Evolutionary conservation across 208 protist species (phyloP), one percentile per base, ranked within the genome.

Genomic region (Jaenimonas drosophilae): DNA sequence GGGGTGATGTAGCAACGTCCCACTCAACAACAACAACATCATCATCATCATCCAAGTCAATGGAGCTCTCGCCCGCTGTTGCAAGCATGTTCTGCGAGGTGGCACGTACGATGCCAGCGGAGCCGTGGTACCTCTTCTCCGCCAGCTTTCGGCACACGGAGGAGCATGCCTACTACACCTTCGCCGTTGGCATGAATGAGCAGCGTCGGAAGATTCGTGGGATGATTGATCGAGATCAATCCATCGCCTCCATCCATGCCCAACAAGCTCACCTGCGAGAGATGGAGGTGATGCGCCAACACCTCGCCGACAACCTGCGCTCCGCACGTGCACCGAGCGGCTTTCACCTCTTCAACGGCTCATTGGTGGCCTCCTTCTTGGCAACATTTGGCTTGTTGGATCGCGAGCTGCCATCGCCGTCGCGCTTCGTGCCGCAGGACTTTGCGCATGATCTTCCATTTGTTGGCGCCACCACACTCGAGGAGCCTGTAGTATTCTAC

Each of bases 81-180:
- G 68, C 75, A 0, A 46, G 49, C 7, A 49, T 90, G 0, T 86
- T 90, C 44, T 29, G 45, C 4, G 33, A 31, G 26, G 77, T 88
- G 58, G 85, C 74, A 34, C 42, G 49, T 24, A 89, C 81, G 51
- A 41, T 88, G 24, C 39, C 44, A 24, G 58, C 69, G 19, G 54
- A 53, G 40, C 77, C 85, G 50, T 93, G 85, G 85, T 93, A 87
- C 54, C 59, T 88, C n/a, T 89, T 93, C 49, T 62, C 46, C 4
- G 79, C 80, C 12, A 88, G 77, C 59, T 61, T 63, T 56, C 73
- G 81, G 6, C 28, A 39, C n/a, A 63, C 68, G 14, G 48, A 70
- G 38, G 77, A 88, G 55, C 59, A 87, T 49, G 72, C 76, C 30
- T 77, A 87, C 54, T 93, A 90, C 59, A 65, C 88, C 39, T 76